Percentiles rank a stretch among this genome's conserved stretches.
phyloP scores from a whole-genome alignment of 169 alveolate genomes.

The Plasmodium cynomolgi region DNA sequence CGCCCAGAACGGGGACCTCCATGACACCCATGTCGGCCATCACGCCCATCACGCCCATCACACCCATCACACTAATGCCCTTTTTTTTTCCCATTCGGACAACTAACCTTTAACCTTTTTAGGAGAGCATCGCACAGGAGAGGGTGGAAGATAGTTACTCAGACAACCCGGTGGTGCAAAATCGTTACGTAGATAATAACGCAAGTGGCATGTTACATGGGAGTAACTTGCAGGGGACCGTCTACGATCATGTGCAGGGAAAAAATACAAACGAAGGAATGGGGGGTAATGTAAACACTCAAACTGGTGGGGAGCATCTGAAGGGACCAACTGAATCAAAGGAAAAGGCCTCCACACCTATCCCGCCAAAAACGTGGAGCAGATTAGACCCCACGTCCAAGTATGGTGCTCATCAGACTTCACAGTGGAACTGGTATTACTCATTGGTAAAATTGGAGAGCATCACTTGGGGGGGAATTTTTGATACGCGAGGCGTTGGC shows the following conservation, averaged over 20 bases:
- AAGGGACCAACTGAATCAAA: constrained; percentile 10
- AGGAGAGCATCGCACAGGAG: background rate
- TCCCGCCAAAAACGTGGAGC: constrained; percentile 80
- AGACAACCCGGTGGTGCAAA: background rate
- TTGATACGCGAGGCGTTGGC: background rate
- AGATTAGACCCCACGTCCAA: constrained; percentile 80
- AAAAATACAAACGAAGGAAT: background rate
- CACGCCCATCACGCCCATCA: background rate
- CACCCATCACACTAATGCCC: background rate
- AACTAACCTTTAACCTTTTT: background rate
- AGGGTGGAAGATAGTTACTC: background rate
- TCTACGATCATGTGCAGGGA: background rate
- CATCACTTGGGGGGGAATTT: background rate
- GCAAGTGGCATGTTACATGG: background rate
- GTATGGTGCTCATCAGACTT: constrained; percentile 80
- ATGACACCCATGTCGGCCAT: too few relatives aligned
- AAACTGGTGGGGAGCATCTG: constrained; percentile 69
- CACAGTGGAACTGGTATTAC: constrained; percentile 90
- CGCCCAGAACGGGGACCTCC: too few relatives aligned
- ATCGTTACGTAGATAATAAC: background rate
- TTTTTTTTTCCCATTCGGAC: background rate
- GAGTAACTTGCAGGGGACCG: background rate
- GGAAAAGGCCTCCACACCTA: constrained; percentile 20
- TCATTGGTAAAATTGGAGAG: constrained; percentile 43
- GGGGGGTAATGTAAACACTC: constrained; percentile 33